A percentile compares a stretch with the other conserved stretches of the same genome.
Conservation (phyloP, 306 rosid genomes). For the Sophora flavescens region DNA sequence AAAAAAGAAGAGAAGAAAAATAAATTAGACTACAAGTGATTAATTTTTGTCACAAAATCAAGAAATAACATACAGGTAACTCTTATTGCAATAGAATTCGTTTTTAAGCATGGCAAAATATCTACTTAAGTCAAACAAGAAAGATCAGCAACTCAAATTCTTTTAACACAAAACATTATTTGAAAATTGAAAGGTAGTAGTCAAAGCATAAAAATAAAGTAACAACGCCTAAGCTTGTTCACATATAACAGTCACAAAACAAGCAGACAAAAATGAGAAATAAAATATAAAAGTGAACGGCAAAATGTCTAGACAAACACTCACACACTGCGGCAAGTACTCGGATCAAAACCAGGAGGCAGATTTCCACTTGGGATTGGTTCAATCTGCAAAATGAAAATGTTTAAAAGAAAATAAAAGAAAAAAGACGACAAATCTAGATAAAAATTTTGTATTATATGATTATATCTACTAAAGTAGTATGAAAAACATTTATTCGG, state of each 20-base stretch:
- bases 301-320: constrained; percentile 72
- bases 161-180: not conserved
- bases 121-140: constrained; percentile 5
- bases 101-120: not conserved
- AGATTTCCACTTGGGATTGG: constrained; percentile 99
- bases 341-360: constrained; percentile 99
- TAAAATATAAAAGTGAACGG: constrained; percentile 26
- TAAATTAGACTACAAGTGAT: constrained; percentile 46
- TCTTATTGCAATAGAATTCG: constrained; percentile 10
- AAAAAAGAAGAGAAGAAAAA: constrained; percentile 54
- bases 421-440: constrained; percentile 47
- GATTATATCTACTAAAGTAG: constrained; percentile 39
- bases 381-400: constrained; percentile 95
- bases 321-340: constrained; percentile 99
- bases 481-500: constrained; percentile 28
- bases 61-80: constrained; percentile 25
- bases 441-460: constrained; percentile 41
- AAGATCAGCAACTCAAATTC: constrained; percentile 17
- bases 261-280: constrained; percentile 4
- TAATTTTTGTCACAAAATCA: constrained; percentile 36
- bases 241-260: constrained; percentile 42
- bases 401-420: constrained; percentile 54
- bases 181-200: constrained; percentile 14
- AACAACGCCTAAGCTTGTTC: constrained; percentile 33
- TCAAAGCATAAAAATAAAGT: not conserved